A percentile compares a stretch with the other conserved stretches of the same genome.
phyloP scores from a whole-genome alignment of 2,329 filamentous ascomycete species.

The Fusarium proliferatum region DNA sequence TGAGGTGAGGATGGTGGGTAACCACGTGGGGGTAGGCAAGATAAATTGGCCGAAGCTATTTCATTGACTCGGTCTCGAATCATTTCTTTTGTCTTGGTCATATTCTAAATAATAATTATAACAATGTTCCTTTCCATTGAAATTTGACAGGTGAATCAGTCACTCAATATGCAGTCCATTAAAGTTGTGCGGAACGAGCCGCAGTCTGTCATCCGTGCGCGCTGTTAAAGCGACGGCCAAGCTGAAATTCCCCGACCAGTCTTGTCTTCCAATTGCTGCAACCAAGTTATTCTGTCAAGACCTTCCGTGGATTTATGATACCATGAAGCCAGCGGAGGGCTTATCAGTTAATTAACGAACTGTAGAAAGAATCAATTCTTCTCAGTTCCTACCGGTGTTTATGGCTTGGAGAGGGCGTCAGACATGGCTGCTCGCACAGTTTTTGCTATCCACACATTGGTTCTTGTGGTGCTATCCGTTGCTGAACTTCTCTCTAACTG shows the following conservation, averaged over 20 bases:
- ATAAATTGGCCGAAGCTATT: constrained; percentile 19
- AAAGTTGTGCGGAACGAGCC: neutral
- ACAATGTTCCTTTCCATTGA: neutral
- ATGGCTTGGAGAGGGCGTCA: constrained; percentile 36
- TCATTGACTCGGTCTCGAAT: constrained; percentile 15
- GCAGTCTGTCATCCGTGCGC: neutral
- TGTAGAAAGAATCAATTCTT: no score
- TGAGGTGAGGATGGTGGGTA: constrained; percentile 28
- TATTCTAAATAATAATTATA: neutral
- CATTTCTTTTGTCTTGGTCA: constrained; percentile 44
- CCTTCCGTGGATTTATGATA: no score
- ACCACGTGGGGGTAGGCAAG: constrained; percentile 31
- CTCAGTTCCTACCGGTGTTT: neutral
- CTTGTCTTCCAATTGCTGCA: neutral
- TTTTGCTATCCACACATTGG: constrained; percentile 48
- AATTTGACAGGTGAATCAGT: neutral
- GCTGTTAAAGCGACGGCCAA: neutral
- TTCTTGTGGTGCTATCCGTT: constrained; percentile 27
- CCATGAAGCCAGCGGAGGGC: neutral
- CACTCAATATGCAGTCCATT: neutral
- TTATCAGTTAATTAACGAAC: neutral
- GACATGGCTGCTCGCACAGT: constrained; percentile 48
- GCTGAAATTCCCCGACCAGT: neutral
- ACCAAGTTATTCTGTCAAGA: neutral
- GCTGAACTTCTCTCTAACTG: neutral